Percentiles rank a stretch among this genome's conserved stretches.
Conservation (phyloP, 306 rosid genomes). For the Ziziphus jujuba region DNA sequence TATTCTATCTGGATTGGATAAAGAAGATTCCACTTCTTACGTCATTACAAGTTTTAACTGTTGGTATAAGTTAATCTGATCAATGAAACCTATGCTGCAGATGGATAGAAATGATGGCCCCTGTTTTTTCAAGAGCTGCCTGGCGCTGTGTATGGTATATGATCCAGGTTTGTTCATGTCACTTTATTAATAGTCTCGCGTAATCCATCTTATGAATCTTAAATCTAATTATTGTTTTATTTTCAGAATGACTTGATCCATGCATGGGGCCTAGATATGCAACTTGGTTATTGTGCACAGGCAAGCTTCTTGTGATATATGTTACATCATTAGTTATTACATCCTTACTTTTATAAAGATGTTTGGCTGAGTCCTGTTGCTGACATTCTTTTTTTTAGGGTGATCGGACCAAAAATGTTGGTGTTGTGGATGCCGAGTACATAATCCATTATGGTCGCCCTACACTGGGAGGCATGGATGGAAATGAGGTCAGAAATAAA, state of each 20-base stretch:
- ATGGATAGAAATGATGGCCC: conserved; percentile 99
- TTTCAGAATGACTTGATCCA: conserved; percentile 86
- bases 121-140: conserved; percentile 82
- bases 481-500: conserved; percentile 37
- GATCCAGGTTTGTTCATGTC: conserved; percentile 67
- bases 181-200: not conserved
- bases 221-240: not conserved
- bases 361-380: conserved; percentile 3
- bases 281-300: conserved; percentile 95
- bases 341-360: conserved; percentile 10
- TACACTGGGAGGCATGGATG: conserved; percentile 78
- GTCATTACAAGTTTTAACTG: too few species aligned
- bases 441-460: conserved; percentile 75
- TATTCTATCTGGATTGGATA: conserved; percentile 1
- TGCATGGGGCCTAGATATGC: conserved; percentile 96
- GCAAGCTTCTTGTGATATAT: conserved; percentile 41
- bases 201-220: not conserved
- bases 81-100: conserved; percentile 49
- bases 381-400: conserved; percentile 45
- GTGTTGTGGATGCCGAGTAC: conserved; percentile 93
- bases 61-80: conserved; percentile 1
- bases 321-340: not conserved
- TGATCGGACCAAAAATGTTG: conserved; percentile 73
- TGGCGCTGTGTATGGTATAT: conserved; percentile 97
- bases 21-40: conserved; percentile 3